These are phyloP conservation scores for Aspergillus panamensis DNA, from an alignment of 495 filamentous ascomycete genomes.

Conservation along the genomic window DNA sequence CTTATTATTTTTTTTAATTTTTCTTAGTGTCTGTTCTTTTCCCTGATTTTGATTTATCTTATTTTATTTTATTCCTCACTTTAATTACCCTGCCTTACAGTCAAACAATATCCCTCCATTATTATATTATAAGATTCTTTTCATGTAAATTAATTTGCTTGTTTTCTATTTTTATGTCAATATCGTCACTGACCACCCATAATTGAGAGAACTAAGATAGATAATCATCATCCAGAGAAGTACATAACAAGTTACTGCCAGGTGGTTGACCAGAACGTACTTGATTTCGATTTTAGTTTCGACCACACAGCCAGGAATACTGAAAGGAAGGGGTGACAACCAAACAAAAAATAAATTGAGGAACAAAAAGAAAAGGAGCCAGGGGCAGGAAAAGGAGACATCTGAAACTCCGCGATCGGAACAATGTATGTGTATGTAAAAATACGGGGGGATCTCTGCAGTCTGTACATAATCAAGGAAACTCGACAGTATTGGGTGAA, in stretches of 20 bases:
- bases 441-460: conserved; percentile 10
- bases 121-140: neutral
- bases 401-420: conserved; percentile 34
- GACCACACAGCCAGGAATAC: neutral
- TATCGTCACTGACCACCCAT: conserved; percentile 6
- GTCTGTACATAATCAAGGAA: conserved; percentile 17
- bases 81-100: conserved; percentile 3
- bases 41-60: conserved; percentile 4
- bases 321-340: neutral
- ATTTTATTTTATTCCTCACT: conserved; percentile 6
- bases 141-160: conserved; percentile 14
- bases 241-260: neutral
- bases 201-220: neutral
- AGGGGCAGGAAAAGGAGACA: conserved; percentile 18
- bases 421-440: conserved; percentile 13
- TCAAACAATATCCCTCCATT: neutral
- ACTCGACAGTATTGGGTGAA: neutral
- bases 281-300: neutral
- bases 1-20: conserved; percentile 8
- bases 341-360: conserved; percentile 20
- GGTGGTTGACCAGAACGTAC: too few species aligned
- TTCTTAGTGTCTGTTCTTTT: conserved; percentile 10
- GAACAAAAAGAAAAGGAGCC: conserved; percentile 22
- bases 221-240: neutral
- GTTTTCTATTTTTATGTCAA: conserved; percentile 18